Conservation (phyloP, 2,329 filamentous ascomycete species). For the Ophiostoma perfectum region DNA sequence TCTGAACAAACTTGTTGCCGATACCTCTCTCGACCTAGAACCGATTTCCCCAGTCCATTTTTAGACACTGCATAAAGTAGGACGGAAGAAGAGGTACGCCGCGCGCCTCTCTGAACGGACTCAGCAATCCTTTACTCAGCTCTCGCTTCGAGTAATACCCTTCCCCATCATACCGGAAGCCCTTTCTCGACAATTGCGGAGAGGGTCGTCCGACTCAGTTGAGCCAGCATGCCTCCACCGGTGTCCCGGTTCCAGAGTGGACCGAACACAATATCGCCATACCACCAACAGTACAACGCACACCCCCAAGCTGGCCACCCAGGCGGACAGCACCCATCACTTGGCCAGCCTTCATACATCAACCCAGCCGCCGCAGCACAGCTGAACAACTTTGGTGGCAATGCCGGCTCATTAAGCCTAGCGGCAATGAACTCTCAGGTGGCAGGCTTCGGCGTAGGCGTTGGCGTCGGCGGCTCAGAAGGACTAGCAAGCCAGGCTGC, state of each 20-base stretch:
- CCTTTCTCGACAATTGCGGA: neutral
- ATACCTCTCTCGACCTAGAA: neutral
- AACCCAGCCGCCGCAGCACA: slow-evolving; percentile 44
- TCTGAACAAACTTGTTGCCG: neutral
- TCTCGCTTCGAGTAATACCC: neutral
- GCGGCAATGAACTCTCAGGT: slow-evolving; percentile 43
- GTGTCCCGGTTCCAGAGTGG: slow-evolving; percentile 44
- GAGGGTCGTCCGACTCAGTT: neutral
- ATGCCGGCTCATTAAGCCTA: slow-evolving; percentile 43
- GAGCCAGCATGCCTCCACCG: slow-evolving; percentile 35
- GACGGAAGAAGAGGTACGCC: neutral
- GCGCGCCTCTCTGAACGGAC: neutral
- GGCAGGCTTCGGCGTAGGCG: slow-evolving; percentile 45
- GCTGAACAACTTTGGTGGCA: slow-evolving; percentile 62
- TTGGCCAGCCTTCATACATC: slow-evolving; percentile 67
- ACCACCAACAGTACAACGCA: slow-evolving; percentile 50
- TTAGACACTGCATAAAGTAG: neutral
- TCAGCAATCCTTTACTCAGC: neutral
- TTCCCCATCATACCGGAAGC: neutral
- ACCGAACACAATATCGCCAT: slow-evolving; percentile 42
- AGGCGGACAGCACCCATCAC: slow-evolving; percentile 43
- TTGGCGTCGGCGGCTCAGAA: slow-evolving; percentile 57
- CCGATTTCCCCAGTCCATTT: neutral
- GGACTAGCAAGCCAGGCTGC: slow-evolving; percentile 82
- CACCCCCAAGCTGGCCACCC: slow-evolving; percentile 46